phyloP scores from a whole-genome alignment of 495 filamentous ascomycete genomes.

The Penicillium cataractarum region DNA sequence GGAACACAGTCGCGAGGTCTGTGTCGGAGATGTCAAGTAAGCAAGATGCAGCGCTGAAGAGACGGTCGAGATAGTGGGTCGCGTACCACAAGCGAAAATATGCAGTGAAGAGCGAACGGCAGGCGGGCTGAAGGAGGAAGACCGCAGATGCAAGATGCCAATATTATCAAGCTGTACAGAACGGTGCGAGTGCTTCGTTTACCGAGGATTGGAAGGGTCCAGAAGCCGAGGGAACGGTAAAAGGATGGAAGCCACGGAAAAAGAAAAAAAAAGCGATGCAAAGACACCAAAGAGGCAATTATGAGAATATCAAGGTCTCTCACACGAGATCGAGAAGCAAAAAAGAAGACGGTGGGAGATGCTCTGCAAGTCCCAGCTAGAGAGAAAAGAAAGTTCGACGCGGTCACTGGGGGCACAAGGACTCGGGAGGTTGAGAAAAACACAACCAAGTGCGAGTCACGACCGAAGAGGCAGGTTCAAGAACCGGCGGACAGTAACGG shows the following conservation, averaged over 20 bases:
- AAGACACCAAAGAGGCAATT: conserved; percentile 20
- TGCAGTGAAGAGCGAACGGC: conserved; percentile 21
- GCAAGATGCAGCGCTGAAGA: not conserved
- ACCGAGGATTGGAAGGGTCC: not conserved
- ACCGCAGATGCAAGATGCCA: conserved; percentile 14
- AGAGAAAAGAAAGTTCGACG: conserved; percentile 30
- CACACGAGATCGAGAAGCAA: conserved; percentile 19
- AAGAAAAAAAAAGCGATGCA: conserved; percentile 9
- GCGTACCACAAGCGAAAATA: conserved; percentile 32
- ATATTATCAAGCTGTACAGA: conserved; percentile 35
- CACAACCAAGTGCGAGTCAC: conserved; percentile 21
- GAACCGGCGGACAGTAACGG: not conserved
- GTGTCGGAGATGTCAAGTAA: conserved; percentile 18
- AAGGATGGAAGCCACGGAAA: conserved; percentile 10
- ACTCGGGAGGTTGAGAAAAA: conserved; percentile 20
- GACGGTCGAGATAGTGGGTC: not conserved
- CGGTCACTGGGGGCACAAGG: conserved; percentile 14
- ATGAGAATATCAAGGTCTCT: conserved; percentile 24
- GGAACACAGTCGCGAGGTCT: conserved; percentile 26
- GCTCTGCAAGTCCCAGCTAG: conserved; percentile 50
- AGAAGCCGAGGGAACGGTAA: conserved; percentile 4
- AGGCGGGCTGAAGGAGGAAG: conserved; percentile 22
- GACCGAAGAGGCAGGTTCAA: conserved; percentile 13
- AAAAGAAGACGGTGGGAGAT: conserved; percentile 38
- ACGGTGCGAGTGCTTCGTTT: conserved; percentile 2